Percentiles rank a stretch among this genome's conserved stretches.
Evolutionary conservation across 345 rosid species (phyloP).

Genomic region (Rhodomyrtus tomentosa): DNA sequence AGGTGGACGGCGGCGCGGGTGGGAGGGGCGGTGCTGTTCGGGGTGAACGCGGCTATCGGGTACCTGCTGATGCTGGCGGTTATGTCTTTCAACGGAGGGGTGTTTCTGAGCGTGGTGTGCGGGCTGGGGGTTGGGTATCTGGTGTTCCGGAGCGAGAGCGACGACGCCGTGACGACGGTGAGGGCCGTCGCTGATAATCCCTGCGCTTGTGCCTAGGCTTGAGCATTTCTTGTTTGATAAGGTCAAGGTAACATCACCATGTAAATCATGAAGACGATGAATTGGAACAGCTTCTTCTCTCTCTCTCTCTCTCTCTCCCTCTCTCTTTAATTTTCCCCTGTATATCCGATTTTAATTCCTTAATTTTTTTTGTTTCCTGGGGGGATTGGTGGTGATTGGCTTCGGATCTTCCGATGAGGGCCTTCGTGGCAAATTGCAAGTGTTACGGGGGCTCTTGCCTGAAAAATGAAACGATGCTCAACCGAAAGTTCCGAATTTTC

Average conservation of each 20-base stretch:
- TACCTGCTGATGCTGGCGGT: constrained; percentile 71
- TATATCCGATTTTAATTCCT: background rate
- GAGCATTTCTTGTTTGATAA: background rate
- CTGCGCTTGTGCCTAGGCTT: constrained; percentile 49
- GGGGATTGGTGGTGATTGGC: background rate
- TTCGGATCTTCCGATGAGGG: background rate
- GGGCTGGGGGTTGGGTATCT: constrained; percentile 58
- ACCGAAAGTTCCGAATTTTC: background rate
- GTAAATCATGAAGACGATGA: background rate
- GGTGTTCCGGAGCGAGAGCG: constrained; percentile 34
- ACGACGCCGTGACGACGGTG: background rate
- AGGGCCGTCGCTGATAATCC: constrained; percentile 26
- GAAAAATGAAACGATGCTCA: background rate
- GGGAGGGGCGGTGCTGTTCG: constrained; percentile 4
- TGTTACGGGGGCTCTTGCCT: background rate
- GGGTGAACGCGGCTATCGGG: constrained; percentile 56
- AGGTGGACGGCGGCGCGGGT: background rate
- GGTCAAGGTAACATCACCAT: background rate
- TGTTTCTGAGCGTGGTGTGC: constrained; percentile 49
- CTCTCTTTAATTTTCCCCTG: background rate
- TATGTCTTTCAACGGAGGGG: constrained; percentile 90
- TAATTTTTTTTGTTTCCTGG: accelerated
- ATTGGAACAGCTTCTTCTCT: background rate
- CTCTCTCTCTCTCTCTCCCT: background rate
- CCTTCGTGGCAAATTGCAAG: background rate